Conservation (phyloP, 371 early-diverging fungal species). For the Apophysomyces elegans region DNA sequence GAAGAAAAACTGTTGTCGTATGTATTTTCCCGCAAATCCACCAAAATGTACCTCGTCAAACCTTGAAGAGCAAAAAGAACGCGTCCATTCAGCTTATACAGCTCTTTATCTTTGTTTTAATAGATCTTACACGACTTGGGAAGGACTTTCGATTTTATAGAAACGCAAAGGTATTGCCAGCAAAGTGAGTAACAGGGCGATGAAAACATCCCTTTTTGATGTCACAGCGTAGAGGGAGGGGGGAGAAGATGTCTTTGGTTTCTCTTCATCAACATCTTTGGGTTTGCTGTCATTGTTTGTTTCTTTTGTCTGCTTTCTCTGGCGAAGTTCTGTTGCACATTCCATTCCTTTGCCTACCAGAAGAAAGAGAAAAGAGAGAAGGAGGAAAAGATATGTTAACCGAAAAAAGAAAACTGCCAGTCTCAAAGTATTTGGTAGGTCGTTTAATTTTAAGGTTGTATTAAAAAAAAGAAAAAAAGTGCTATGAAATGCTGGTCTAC, state of each 20-base stretch:
- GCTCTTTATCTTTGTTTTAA: too few relatives aligned
- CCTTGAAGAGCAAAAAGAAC: not conserved
- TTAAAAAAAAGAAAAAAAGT: not conserved
- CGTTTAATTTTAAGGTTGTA: too few relatives aligned
- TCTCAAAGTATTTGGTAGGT: too few relatives aligned
- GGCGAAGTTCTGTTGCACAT: not conserved
- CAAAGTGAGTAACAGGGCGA: constrained; percentile 18
- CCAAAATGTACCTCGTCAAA: constrained; percentile 92
- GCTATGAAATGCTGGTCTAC: not conserved
- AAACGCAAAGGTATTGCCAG: constrained; percentile 29
- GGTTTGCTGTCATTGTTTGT: not conserved
- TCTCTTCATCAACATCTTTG: not conserved
- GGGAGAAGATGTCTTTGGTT: not conserved
- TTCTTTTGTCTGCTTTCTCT: not conserved
- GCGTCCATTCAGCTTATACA: too few relatives aligned
- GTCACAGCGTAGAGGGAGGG: not conserved
- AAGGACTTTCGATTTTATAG: constrained; percentile 20
- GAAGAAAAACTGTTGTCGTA: constrained; percentile 92
- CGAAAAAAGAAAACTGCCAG: too few relatives aligned
- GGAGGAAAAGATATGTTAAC: too few relatives aligned
- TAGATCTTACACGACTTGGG: constrained; percentile 28
- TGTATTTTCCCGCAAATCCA: constrained; percentile 95
- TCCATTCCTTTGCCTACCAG: not conserved
- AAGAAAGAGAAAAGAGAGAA: too few relatives aligned
- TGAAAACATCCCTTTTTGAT: constrained; percentile 18